Base-by-base conservation (phyloP, 164 flowering plant species). In the Paratinospora sagittata region DNA sequence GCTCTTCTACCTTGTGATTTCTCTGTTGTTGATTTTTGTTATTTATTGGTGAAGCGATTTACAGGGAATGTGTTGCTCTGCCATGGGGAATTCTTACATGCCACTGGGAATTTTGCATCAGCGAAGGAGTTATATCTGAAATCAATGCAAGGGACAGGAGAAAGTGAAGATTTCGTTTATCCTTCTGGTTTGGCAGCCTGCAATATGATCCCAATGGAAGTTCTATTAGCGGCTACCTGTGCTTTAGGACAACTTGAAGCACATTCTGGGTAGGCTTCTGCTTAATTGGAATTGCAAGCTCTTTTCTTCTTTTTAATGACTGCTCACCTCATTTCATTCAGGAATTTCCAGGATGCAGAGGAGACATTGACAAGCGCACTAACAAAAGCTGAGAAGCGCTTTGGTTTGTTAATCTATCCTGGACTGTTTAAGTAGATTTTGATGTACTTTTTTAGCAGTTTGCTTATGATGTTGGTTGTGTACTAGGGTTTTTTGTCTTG, bases 211-310 rank as follows among this genome's bases (percentile, higher is more conserved):
- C 61, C 82, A 8, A 81, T 82, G 55, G 90, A 87, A 74, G 90
- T 87, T 76, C 72, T 81, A 24, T 39, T 91, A 68, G 90, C 87
- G 55, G 93, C 96, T 21, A 85, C 81, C n/a, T 90, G 97, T 82
- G 85, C 86, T 62, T 72, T 90, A 74, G 97, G 98, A 66, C 97
- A 95, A 78, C 90, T 95, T 78, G 92, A 90, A 73, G 83, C 84
- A 36, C 97, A 95, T 76, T 70, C 84, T 63, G 89, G 97, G 98
- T 95, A 81, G 52, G 81, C 41, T 58, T 64, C 11, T 26, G 66
- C 26, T 69, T 63, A 14, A 24, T 52, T 52, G 58, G 16, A 52
- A 52, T 16, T 52, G 21, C 58, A 16, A 4, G 49, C 9, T 26
- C 19, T 30, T 16, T 23, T 12, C 21, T 26, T 52, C 7, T 67